These are phyloP conservation scores for Trypanosoma avium DNA, from an alignment of 208 protist species.

Conservation along the genomic window DNA sequence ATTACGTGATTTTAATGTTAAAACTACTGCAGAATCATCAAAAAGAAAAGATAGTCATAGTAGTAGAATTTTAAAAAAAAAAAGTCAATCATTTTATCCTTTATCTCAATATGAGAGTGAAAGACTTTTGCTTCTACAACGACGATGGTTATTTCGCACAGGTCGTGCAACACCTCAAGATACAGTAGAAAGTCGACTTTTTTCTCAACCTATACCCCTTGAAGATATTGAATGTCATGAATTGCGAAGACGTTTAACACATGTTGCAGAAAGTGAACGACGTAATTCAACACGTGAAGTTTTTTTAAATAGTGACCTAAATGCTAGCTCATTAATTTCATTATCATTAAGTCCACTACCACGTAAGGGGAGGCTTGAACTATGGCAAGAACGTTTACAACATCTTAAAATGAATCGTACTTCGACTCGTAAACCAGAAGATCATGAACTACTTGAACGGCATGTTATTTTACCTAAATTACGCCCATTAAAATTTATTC, in stretches of 20 bases:
- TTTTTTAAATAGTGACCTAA: neutral
- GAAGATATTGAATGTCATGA: conserved; percentile 36
- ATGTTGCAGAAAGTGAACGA: conserved; percentile 28
- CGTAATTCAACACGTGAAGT: conserved; percentile 19
- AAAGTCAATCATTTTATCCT: conserved; percentile 4
- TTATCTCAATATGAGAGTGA: conserved; percentile 15
- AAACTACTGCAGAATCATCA: neutral
- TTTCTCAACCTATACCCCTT: conserved; percentile 56
- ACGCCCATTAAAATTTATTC: conserved; percentile 30
- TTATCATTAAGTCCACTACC: conserved; percentile 60
- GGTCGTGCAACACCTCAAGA: conserved; percentile 30
- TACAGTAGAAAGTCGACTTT: conserved; percentile 49
- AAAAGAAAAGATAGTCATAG: neutral
- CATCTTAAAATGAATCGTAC: conserved; percentile 36
- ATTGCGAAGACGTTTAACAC: conserved; percentile 30
- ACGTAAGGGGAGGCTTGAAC: conserved; percentile 44
- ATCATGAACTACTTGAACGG: conserved; percentile 59
- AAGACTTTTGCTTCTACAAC: conserved; percentile 49
- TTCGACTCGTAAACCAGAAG: conserved; percentile 38
- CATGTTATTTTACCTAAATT: conserved; percentile 69
- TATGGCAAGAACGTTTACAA: conserved; percentile 70
- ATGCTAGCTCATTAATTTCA: conserved; percentile 20
- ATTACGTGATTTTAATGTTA: too few species aligned
- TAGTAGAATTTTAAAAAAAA: neutral
- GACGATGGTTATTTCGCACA: conserved; percentile 54